Conservation (phyloP, 2,329 filamentous ascomycete genomes). For the Stemphylium beticola region DNA sequence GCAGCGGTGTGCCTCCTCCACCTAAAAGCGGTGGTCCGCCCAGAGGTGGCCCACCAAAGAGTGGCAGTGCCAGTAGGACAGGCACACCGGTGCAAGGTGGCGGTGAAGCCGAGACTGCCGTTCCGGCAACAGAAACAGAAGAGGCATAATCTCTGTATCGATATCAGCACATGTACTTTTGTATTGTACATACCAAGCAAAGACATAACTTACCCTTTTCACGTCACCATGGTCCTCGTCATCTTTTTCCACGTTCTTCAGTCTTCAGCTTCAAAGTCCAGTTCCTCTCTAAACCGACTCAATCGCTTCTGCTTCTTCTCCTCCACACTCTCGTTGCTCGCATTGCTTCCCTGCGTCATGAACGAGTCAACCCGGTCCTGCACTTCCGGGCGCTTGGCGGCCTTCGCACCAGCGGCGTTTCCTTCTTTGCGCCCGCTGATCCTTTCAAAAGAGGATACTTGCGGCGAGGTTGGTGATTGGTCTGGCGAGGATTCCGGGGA, state of each 20-base stretch:
- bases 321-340: slow-evolving; percentile 19
- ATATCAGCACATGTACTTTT: slow-evolving; percentile 1
- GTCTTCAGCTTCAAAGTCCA: slow-evolving; percentile 23
- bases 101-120: slow-evolving; percentile 1
- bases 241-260: slow-evolving; percentile 6
- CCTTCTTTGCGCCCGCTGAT: slow-evolving; percentile 30
- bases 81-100: slow-evolving; percentile 20
- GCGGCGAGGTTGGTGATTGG: slow-evolving; percentile 23
- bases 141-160: neutral
- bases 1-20: slow-evolving; percentile 43
- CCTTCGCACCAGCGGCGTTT: slow-evolving; percentile 7
- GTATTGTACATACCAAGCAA: neutral
- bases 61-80: slow-evolving; percentile 21
- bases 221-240: neutral
- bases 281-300: slow-evolving; percentile 43
- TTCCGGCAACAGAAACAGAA: slow-evolving; percentile 12
- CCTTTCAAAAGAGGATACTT: slow-evolving; percentile 33
- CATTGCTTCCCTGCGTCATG: slow-evolving; percentile 22
- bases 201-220: slow-evolving; percentile 16
- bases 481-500: slow-evolving; percentile 29
- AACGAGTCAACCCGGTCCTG: slow-evolving; percentile 29
- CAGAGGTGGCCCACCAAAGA: slow-evolving; percentile 40
- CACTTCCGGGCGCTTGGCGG: slow-evolving; percentile 19
- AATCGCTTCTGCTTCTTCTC: slow-evolving; percentile 31
- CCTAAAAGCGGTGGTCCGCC: slow-evolving; percentile 46